Evolutionary conservation across 805 yeast genomes (phyloP).

Genomic region (Candida broadrunensis): DNA sequence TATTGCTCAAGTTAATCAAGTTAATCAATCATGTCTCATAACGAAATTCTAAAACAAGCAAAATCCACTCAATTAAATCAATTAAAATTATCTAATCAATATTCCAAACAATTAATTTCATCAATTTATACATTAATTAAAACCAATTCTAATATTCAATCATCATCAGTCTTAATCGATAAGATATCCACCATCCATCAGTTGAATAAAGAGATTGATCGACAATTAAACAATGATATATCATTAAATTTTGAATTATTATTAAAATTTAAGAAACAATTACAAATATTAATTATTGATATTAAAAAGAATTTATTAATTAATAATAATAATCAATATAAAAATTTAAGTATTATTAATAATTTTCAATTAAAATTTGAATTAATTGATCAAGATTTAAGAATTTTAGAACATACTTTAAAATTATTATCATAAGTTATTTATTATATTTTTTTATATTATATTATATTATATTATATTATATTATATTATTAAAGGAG

Average conservation of each 20-base stretch:
- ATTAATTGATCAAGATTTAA: constrained; percentile 62
- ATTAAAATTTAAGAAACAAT: constrained; percentile 16
- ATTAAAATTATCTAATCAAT: constrained; percentile 22
- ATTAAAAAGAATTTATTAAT: background rate
- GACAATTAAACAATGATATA: constrained; percentile 33
- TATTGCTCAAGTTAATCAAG: too few species aligned
- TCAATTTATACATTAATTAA: constrained; percentile 20
- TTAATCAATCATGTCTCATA: constrained; percentile 12
- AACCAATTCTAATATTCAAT: constrained; percentile 18
- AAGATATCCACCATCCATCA: constrained; percentile 41
- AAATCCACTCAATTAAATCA: constrained; percentile 29
- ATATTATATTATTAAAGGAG: too few species aligned
- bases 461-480: too few species aligned
- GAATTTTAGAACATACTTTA: constrained; percentile 64
- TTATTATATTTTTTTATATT: too few species aligned
- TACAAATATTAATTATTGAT: constrained; percentile 19
- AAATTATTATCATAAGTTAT: constrained; percentile 12
- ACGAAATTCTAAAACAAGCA: constrained; percentile 27
- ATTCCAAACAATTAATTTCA: constrained; percentile 22
- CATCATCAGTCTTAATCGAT: constrained; percentile 18
- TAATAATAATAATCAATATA: background rate
- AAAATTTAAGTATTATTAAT: constrained; percentile 2
- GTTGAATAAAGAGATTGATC: constrained; percentile 33
- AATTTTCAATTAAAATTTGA: constrained; percentile 51
- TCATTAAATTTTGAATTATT: constrained; percentile 26